Evolutionary conservation across 306 rosid genomes (phyloP).

Genomic region (Quercus variabilis): DNA sequence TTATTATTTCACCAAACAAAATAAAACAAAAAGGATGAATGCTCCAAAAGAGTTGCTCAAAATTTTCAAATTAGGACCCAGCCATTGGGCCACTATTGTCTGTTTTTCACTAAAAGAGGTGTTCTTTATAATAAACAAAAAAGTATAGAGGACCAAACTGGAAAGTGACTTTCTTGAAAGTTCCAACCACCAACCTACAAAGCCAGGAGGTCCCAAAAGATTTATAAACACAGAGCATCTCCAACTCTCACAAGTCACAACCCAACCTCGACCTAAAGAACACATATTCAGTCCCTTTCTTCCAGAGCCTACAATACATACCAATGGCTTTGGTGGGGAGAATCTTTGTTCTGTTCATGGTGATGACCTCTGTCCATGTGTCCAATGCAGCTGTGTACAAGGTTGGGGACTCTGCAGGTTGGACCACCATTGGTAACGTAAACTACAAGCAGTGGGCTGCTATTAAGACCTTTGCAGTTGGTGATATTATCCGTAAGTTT

Average conservation of each 20-base stretch:
- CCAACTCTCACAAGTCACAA: slow-evolving; percentile 8
- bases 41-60: too few relatives aligned
- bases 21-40: too few relatives aligned
- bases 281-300: background rate
- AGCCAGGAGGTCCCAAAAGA: slow-evolving; percentile 32
- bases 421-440: slow-evolving; percentile 66
- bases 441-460: slow-evolving; percentile 79
- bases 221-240: slow-evolving; percentile 28
- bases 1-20: too few relatives aligned
- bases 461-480: slow-evolving; percentile 57
- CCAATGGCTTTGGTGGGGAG: slow-evolving; percentile 49
- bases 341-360: slow-evolving; percentile 23
- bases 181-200: slow-evolving; percentile 23
- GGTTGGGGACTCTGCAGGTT: slow-evolving; percentile 85
- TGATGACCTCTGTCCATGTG: slow-evolving; percentile 25
- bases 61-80: too few relatives aligned
- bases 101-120: background rate
- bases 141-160: slow-evolving; percentile 5
- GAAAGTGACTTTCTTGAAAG: slow-evolving; percentile 12
- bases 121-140: slow-evolving; percentile 14
- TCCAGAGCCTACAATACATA: too few relatives aligned
- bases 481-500: slow-evolving; percentile 76
- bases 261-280: background rate
- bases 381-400: slow-evolving; percentile 60
- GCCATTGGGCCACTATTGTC: slow-evolving; percentile 8